Base-by-base conservation (phyloP, 2,329 filamentous ascomycete species). In the Phialophora verrucosa region DNA sequence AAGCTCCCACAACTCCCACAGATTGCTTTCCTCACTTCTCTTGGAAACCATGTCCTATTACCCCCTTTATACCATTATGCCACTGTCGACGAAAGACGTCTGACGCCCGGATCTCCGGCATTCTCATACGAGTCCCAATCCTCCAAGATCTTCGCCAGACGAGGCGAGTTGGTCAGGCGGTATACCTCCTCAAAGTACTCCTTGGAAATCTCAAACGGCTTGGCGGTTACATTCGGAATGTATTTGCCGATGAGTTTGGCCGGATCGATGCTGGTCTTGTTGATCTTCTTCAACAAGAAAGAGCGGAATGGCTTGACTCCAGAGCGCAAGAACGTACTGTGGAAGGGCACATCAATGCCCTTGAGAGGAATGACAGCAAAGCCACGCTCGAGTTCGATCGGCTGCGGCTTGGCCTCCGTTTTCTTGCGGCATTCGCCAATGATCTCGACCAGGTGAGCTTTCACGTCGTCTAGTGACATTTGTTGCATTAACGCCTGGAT, bases 101-200 rank as follows among this genome's bases (percentile, higher is more conserved):
- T 27, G 20, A 59, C 53, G 4, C 63, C 63, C 32, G 65, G 17
- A 32, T 67, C 67, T 20, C 63, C 74, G 73, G 69, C 77, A 65
- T 81, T 79, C 70, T 83, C 81, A 76, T 90, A 92, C 79, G 88
- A 89, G 58, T 92, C 90, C 90, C 90, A 92, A 83, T 97, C 97
- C 72, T 92, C 91, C 78, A 97, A 79, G 66, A 83, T 80, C 67
- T 81, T 77, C 35, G 80, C 82, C 70, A 83, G 81, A 49, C 81
- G 83, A 53, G 87, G 87, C 23, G 84, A 87, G 82, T 96, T 97
- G 62, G 95, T 99, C 77, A 99, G 82, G 74, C 88, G 88, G 83
- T 98, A 98, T 59, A 99, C 96, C 76, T 98, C 95, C 85, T 99
- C 94, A 81, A 99, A 99, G 83, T 99, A 99, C 83, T 98, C 95